Percentiles rank a stretch among this genome's conserved stretches.
Evolutionary conservation across 371 early-diverging fungal species (phyloP).

Genomic region (Mycotypha africana): DNA sequence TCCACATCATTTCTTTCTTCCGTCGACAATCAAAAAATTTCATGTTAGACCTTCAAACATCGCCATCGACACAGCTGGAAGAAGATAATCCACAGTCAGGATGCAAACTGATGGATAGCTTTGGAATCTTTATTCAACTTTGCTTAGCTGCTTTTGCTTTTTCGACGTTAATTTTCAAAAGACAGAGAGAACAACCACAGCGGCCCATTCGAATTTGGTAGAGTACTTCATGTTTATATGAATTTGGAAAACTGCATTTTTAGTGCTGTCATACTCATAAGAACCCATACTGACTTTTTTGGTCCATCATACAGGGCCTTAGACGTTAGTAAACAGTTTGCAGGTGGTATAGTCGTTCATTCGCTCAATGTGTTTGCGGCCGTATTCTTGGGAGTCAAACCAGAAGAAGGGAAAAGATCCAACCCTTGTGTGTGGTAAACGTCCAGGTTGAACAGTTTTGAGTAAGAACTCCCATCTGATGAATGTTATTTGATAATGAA

Average conservation of each 20-base stretch:
- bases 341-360: conserved; percentile 61
- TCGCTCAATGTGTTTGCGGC: conserved; percentile 58
- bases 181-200: conserved; percentile 56
- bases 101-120: conserved; percentile 54
- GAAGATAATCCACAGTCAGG: conserved; percentile 31
- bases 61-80: no score
- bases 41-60: conserved; percentile 9
- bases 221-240: no score
- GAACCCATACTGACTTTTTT: background rate
- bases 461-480: no score
- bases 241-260: background rate
- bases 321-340: conserved; percentile 63
- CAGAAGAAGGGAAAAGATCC: conserved; percentile 38
- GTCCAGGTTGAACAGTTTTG: no score
- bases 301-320: conserved; percentile 42
- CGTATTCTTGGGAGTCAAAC: conserved; percentile 46
- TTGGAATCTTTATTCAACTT: conserved; percentile 61
- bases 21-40: no score
- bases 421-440: conserved; percentile 68
- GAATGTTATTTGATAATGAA: no score
- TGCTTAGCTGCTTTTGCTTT: conserved; percentile 57
- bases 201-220: conserved; percentile 63
- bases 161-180: conserved; percentile 58
- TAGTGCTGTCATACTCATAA: background rate
- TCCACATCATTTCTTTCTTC: no score